Percentiles rank a stretch among this genome's conserved stretches.
phyloP scores from a whole-genome alignment of 768 basidiomycete genomes.

The Mrakia hoshinonis region DNA sequence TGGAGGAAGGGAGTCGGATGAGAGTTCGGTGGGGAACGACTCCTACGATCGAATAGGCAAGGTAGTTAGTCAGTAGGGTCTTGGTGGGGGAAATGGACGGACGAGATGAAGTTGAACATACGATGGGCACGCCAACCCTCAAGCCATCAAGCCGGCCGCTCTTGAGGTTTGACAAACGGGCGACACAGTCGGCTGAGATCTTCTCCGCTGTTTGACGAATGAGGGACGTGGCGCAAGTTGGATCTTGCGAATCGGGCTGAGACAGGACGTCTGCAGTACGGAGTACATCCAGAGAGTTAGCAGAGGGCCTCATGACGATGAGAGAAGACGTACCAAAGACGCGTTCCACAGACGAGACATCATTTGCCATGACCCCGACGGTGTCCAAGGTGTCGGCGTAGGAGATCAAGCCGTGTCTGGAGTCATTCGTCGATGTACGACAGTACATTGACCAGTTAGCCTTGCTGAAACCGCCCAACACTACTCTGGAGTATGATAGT shows the following conservation, averaged over 20 bases:
- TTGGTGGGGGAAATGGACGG: not conserved
- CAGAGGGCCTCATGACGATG: not conserved
- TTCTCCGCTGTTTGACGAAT: conserved; percentile 40
- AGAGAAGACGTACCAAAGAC: conserved; percentile 53
- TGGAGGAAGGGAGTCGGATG: conserved; percentile 45
- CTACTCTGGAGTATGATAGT: no score
- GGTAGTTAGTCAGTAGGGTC: not conserved
- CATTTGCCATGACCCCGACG: conserved; percentile 67
- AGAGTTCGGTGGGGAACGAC: conserved; percentile 67
- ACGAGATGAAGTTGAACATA: conserved; percentile 35
- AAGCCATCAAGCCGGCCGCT: conserved; percentile 46
- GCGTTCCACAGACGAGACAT: conserved; percentile 47
- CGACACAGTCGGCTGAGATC: conserved; percentile 4
- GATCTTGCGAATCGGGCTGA: conserved; percentile 60
- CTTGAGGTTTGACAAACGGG: conserved; percentile 5
- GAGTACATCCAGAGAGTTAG: not conserved
- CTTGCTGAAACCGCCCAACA: no score
- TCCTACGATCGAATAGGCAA: conserved; percentile 45
- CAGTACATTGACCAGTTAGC: not conserved
- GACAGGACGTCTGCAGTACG: conserved; percentile 44
- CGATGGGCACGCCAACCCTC: conserved; percentile 67
- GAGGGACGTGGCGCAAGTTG: conserved; percentile 54
- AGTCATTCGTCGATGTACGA: conserved; percentile 8
- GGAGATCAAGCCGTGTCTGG: conserved; percentile 78
- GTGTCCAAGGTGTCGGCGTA: conserved; percentile 94